Percentiles rank a stretch among this genome's conserved stretches.
Conservation (phyloP, 2,329 filamentous ascomycete genomes). For the Cercospora citrullina region DNA sequence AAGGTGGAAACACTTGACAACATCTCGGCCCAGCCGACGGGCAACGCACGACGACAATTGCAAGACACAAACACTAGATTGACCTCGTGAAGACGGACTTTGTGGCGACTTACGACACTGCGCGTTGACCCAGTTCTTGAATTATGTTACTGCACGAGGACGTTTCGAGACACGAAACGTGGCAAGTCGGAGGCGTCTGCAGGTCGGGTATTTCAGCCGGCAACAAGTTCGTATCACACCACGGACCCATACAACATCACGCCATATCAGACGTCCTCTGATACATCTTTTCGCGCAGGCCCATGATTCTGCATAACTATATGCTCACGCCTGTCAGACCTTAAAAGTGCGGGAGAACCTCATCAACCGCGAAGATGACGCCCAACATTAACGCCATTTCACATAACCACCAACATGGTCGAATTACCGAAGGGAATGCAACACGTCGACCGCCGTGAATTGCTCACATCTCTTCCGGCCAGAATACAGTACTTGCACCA, state of each 20-base stretch:
- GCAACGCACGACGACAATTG: neutral
- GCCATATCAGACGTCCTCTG: neutral
- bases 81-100: neutral
- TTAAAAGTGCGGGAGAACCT: neutral
- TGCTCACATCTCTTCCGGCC: neutral
- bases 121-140: neutral
- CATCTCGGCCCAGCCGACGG: neutral
- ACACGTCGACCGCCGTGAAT: neutral
- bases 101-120: neutral
- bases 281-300: neutral
- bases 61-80: neutral
- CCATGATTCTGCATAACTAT: neutral
- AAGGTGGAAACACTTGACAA: neutral
- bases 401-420: neutral
- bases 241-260: constrained; percentile 1
- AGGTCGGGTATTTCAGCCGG: neutral
- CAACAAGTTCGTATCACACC: neutral
- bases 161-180: neutral
- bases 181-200: neutral
- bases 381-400: neutral
- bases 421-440: constrained; percentile 1
- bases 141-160: neutral
- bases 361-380: neutral
- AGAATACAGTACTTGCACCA: neutral
- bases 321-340: neutral